These are phyloP conservation scores for Stereocaulon alpinum DNA, from an alignment of 495 filamentous ascomycete genomes.

Conservation along the genomic window DNA sequence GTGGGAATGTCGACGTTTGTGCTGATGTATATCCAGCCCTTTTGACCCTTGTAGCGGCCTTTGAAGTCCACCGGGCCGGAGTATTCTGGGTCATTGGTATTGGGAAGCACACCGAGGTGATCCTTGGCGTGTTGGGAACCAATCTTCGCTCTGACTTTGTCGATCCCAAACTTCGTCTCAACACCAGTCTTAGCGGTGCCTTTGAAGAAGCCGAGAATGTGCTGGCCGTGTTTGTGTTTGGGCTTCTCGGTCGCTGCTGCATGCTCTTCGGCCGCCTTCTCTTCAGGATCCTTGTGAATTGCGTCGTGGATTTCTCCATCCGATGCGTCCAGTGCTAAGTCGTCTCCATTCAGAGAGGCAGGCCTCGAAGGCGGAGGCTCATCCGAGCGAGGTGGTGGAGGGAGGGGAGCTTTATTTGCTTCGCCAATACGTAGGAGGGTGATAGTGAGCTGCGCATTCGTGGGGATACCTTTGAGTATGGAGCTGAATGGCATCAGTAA, in stretches of 20 bases:
- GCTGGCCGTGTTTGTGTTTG: slow-evolving; percentile 40
- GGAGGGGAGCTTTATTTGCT: slow-evolving; percentile 68
- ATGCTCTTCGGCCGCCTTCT: slow-evolving; percentile 29
- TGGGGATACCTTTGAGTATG: slow-evolving; percentile 73
- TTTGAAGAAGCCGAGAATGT: slow-evolving; percentile 57
- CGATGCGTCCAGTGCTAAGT: slow-evolving; percentile 22
- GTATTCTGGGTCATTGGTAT: slow-evolving; percentile 29
- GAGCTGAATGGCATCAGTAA: slow-evolving; percentile 38
- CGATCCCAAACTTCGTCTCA: slow-evolving; percentile 56
- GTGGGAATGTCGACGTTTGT: slow-evolving; percentile 49
- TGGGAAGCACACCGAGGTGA: slow-evolving; percentile 58
- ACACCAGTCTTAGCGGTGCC: slow-evolving; percentile 57
- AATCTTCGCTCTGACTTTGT: slow-evolving; percentile 53
- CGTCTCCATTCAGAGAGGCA: slow-evolving; percentile 24
- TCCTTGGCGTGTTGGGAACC: slow-evolving; percentile 60
- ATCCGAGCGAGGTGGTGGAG: slow-evolving; percentile 58
- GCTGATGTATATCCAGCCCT: slow-evolving; percentile 61
- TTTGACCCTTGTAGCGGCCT: slow-evolving; percentile 56
- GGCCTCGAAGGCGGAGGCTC: slow-evolving; percentile 44
- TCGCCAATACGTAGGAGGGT: slow-evolving; percentile 81
- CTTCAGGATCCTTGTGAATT: slow-evolving; percentile 27
- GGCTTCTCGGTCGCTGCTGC: slow-evolving; percentile 24
- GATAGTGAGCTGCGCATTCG: slow-evolving; percentile 76
- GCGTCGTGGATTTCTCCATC: slow-evolving; percentile 24
- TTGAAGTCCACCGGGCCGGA: slow-evolving; percentile 70